A percentile compares a stretch with the other conserved stretches of the same genome.
Evolutionary conservation across 75 land plant genomes (phyloP).

Genomic region (Picea glauca): DNA sequence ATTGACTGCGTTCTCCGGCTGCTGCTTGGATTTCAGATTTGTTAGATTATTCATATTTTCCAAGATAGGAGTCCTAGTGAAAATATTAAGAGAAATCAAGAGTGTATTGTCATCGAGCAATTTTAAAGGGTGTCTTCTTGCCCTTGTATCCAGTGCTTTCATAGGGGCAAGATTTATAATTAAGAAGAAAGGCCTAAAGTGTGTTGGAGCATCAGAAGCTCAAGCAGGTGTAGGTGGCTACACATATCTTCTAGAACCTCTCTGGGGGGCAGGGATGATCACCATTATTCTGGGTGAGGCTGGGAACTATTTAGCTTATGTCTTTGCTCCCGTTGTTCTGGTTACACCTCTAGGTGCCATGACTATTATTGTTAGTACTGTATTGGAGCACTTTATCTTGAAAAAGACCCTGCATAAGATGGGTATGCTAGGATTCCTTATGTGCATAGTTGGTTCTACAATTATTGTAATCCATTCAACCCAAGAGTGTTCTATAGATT

Average conservation of each 20-base stretch:
- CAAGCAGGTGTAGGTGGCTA: constrained; percentile 61
- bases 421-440: constrained; percentile 49
- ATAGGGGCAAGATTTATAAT: constrained; percentile 75
- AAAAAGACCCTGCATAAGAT: constrained; percentile 19
- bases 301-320: constrained; percentile 81
- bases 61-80: neutral
- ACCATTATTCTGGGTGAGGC: constrained; percentile 73
- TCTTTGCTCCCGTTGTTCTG: constrained; percentile 79
- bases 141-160: constrained; percentile 69
- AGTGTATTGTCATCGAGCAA: constrained; percentile 41
- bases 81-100: neutral
- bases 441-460: constrained; percentile 94
- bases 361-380: constrained; percentile 76
- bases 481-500: constrained; percentile 70
- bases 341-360: constrained; percentile 86
- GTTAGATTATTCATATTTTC: neutral
- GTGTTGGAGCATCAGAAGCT: constrained; percentile 67
- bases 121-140: constrained; percentile 62
- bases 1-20: too few relatives aligned
- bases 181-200: constrained; percentile 78
- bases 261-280: constrained; percentile 65
- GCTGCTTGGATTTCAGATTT: too few relatives aligned
- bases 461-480: constrained; percentile 90
- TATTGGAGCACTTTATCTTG: constrained; percentile 59
- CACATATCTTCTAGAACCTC: constrained; percentile 45